Conservation (phyloP, 176 grass and related monocot species). For the Paspalum vaginatum region DNA sequence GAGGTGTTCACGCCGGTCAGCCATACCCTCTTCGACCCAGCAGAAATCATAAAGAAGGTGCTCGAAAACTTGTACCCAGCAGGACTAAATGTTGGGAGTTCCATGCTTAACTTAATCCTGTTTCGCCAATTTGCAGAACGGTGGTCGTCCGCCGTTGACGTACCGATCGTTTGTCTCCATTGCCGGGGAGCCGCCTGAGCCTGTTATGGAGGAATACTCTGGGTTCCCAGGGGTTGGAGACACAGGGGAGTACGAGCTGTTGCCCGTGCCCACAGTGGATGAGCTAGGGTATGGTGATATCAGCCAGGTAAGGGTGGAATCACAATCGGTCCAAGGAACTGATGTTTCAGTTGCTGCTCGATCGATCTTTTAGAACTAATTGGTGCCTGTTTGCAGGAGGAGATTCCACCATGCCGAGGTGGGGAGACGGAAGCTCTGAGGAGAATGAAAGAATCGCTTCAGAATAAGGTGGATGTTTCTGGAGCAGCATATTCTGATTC, state of each 20-base stretch:
- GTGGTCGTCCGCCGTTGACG: conserved; percentile 63
- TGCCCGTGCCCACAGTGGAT: conserved; percentile 63
- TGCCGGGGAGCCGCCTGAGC: conserved; percentile 53
- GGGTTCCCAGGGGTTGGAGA: conserved; percentile 67
- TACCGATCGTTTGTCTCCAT: conserved; percentile 79
- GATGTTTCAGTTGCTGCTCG: background rate
- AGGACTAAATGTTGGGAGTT: background rate
- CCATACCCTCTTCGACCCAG: conserved; percentile 80
- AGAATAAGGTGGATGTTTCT: conserved; percentile 69
- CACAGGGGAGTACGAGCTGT: conserved; percentile 59
- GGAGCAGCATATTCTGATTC: background rate
- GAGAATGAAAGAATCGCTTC: conserved; percentile 69
- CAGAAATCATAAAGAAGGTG: conserved; percentile 77
- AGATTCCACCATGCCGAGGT: conserved; percentile 65
- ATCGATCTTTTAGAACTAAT: background rate
- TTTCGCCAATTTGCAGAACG: conserved; percentile 53
- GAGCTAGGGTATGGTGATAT: conserved; percentile 88
- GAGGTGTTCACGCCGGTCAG: conserved; percentile 74
- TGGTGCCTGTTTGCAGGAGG: conserved; percentile 58
- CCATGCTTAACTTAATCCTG: background rate
- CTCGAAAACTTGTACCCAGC: background rate
- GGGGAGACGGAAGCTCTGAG: conserved; percentile 82
- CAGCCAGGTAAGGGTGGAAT: conserved; percentile 46
- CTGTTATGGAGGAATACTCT: conserved; percentile 57
- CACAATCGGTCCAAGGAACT: background rate